phyloP scores from a whole-genome alignment of 306 rosid genomes.

The Casuarina cunninghamiana region DNA sequence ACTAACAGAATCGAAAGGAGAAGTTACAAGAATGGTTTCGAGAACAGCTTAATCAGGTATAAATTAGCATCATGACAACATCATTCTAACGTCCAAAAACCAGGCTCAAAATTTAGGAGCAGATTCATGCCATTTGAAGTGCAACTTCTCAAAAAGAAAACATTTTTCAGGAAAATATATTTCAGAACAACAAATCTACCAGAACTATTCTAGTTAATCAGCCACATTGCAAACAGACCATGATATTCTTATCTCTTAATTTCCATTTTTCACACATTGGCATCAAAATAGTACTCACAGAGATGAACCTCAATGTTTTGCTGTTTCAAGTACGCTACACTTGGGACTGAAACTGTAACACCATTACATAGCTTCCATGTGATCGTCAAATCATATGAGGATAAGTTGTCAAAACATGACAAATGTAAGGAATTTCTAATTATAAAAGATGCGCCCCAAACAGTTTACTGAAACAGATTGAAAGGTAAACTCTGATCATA shows the following conservation, averaged over 20 bases:
- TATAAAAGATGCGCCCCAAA: background rate
- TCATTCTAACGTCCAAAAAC: background rate
- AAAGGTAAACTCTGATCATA: background rate
- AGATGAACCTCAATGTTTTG: background rate
- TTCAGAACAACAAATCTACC: background rate
- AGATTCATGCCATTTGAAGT: background rate
- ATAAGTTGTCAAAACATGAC: background rate
- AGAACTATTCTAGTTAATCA: background rate
- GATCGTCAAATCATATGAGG: background rate
- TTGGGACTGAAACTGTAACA: background rate
- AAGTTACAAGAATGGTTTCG: conserved; percentile 15
- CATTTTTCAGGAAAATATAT: background rate
- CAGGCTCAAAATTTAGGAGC: background rate
- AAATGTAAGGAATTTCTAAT: background rate
- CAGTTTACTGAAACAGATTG: background rate
- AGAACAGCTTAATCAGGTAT: background rate
- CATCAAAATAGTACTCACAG: background rate
- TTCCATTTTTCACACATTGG: background rate
- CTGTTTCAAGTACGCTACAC: background rate
- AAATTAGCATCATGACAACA: background rate
- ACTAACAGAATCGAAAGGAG: conserved; percentile 39
- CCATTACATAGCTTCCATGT: background rate
- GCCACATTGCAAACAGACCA: background rate
- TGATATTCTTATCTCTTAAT: background rate
- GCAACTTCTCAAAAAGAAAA: background rate